These are phyloP conservation scores for Trichoderma reesei DNA, from an alignment of 495 filamentous ascomycete species.

Conservation along the genomic window DNA sequence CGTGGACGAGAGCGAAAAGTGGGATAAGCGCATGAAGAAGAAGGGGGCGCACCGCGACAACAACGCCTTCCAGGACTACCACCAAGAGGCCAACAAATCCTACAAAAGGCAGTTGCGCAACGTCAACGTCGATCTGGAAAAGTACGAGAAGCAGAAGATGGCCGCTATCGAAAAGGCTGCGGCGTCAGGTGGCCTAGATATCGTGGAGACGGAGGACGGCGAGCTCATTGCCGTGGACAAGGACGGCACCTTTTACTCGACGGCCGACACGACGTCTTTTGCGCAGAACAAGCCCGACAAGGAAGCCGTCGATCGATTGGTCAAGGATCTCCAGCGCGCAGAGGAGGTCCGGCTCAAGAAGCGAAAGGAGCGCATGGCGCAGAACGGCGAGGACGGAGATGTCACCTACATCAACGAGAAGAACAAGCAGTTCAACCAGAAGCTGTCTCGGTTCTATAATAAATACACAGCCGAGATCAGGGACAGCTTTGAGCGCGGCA, in stretches of 20 bases:
- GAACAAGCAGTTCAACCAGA: conserved; percentile 99
- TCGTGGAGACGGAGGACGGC: conserved; percentile 88
- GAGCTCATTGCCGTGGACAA: conserved; percentile 91
- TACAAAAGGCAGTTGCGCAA: conserved; percentile 86
- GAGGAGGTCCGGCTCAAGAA: conserved; percentile 81
- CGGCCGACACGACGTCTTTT: conserved; percentile 70
- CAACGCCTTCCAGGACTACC: conserved; percentile 85
- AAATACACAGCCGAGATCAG: conserved; percentile 97
- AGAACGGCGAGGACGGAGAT: conserved; percentile 69
- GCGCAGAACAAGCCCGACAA: conserved; percentile 80
- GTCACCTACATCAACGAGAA: conserved; percentile 99
- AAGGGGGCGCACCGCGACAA: conserved; percentile 74
- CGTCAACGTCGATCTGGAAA: conserved; percentile 56
- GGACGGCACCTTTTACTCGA: conserved; percentile 81
- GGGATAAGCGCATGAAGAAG: conserved; percentile 84
- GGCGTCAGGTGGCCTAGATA: conserved; percentile 67
- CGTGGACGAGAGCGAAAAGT: conserved; percentile 81
- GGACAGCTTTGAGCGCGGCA: conserved; percentile 95
- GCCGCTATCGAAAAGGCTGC: conserved; percentile 77
- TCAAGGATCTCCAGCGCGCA: conserved; percentile 75
- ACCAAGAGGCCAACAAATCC: conserved; percentile 74
- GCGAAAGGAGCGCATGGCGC: conserved; percentile 62
- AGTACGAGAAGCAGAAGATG: conserved; percentile 77
- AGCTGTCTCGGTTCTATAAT: conserved; percentile 89
- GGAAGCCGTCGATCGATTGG: conserved; percentile 81